These are phyloP conservation scores for Dictyophora rubrovolvata DNA, from an alignment of 768 basidiomycete genomes.

Conservation along the genomic window DNA sequence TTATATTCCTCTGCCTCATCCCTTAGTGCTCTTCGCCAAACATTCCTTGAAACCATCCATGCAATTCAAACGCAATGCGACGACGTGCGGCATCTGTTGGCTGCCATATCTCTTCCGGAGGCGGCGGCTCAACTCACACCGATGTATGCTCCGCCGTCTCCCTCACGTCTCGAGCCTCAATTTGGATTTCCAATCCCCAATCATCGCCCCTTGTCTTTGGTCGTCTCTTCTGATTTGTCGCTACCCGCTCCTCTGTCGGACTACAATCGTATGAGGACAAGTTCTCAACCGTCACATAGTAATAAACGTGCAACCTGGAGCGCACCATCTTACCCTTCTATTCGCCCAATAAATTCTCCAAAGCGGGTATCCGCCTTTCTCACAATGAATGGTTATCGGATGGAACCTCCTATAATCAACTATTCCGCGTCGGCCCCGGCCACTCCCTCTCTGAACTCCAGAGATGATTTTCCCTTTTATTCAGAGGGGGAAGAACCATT, in stretches of 20 bases:
- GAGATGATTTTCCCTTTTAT: background rate
- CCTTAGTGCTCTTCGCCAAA: constrained; percentile 49
- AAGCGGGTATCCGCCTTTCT: constrained; percentile 48
- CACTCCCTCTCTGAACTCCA: constrained; percentile 5
- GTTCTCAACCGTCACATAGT: background rate
- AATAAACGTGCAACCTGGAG: constrained; percentile 70
- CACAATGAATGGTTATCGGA: constrained; percentile 32
- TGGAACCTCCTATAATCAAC: constrained; percentile 15
- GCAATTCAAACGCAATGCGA: constrained; percentile 75
- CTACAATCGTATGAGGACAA: background rate
- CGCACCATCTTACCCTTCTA: constrained; percentile 48
- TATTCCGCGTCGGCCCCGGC: background rate
- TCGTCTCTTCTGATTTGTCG: background rate
- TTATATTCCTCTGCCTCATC: constrained; percentile 38
- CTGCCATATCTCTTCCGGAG: constrained; percentile 61
- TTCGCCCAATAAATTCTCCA: constrained; percentile 31
- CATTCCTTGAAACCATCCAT: constrained; percentile 63
- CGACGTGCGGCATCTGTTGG: constrained; percentile 67
- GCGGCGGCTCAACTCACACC: constrained; percentile 72
- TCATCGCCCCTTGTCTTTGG: constrained; percentile 15
- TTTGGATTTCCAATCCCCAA: constrained; percentile 16
- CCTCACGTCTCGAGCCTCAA: constrained; percentile 1
- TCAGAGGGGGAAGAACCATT: constrained; percentile 32
- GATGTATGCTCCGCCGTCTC: constrained; percentile 79
- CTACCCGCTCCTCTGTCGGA: background rate